Evolutionary conservation across 352 stramenopile genomes (phyloP), one percentile per base, ranked within the genome.

Genomic region (Pythium brassicae): DNA sequence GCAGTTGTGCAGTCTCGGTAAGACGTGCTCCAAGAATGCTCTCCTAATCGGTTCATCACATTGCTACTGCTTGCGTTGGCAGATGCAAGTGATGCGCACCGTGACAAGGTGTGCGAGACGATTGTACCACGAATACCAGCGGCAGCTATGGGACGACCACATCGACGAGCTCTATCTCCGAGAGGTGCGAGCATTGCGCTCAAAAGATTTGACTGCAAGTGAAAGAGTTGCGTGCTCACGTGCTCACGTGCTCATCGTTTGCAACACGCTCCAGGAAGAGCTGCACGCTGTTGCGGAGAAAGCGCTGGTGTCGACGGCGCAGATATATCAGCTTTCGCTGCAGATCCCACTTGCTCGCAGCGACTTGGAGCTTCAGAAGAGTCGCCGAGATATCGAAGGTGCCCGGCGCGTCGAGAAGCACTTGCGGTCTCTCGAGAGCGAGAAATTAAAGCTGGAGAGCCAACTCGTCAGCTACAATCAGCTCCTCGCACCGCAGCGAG

Each of bases 121-220:
- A 5, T 48, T 92, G 3, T 94, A 71, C 44, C 78, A 89, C 25
- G 82, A 94, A 52, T 92, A 94, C 46, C 84, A 94, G 63, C 74
- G 82, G 0, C 72, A 83, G 49, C 59, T 94, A 9, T 94, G 84
- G 84, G 84, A 94, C 57, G 63, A 76, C 26, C 52, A 85, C 25
- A 72, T 88, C n/a, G 68, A 74, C 8, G 62, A 78, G 25, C 48
- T 89, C 4, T 57, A 71, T 15, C 53, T 46, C 7, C 57, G 63
- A 45, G 74, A 84, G 55, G 63, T 72, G 40, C 25, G 68, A 48
- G 11, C 53, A 19, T 35, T 26, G 25, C 47, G 19, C 29, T 22
- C 27, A 7, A 26, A 45, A 23, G 14, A 17, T 5, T 23, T 32
- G 17, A 43, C 5, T 20, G 14, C 15, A n/a, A 45, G 40, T 17